A percentile compares a stretch with the other conserved stretches of the same genome.
Evolutionary conservation across 495 filamentous ascomycete species (phyloP).

Genomic region (Penicillium antarcticum): DNA sequence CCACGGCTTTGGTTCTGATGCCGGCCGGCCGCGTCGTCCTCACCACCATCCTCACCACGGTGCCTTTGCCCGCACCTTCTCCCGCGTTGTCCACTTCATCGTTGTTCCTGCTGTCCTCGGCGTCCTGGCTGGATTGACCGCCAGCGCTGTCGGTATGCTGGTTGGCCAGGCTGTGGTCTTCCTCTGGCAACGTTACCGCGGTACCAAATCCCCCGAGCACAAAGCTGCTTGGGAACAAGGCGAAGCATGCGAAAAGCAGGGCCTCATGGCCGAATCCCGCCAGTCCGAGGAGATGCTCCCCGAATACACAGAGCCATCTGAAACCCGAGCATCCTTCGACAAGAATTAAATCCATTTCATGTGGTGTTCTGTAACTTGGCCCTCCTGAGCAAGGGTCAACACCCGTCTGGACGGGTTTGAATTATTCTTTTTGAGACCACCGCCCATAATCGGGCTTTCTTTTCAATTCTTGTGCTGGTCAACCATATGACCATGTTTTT

Average conservation of each 20-base stretch:
- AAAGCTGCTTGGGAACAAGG: conserved; percentile 34
- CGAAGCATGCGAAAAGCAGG: conserved; percentile 38
- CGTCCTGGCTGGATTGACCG: conserved; percentile 46
- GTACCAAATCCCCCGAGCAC: conserved; percentile 24
- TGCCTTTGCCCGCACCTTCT: conserved; percentile 41
- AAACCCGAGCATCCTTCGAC: conserved; percentile 17
- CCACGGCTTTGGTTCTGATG: conserved; percentile 10
- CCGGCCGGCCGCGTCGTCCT: conserved; percentile 27
- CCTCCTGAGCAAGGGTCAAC: not conserved
- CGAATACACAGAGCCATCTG: conserved; percentile 25
- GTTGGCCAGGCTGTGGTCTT: conserved; percentile 49
- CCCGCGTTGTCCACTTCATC: conserved; percentile 47
- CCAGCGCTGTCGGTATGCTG: conserved; percentile 52
- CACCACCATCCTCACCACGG: conserved; percentile 29
- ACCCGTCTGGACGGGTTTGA: not conserved
- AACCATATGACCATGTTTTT: conserved; percentile 1
- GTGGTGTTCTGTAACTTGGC: too few species aligned
- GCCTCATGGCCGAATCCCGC: conserved; percentile 31
- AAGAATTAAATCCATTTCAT: conserved; percentile 23
- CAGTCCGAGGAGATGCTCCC: conserved; percentile 38
- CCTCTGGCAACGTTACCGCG: conserved; percentile 47
- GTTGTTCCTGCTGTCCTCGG: conserved; percentile 46
- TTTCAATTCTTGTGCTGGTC: conserved; percentile 1
- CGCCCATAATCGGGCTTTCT: not conserved
- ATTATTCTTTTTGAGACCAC: not conserved